phyloP scores from a whole-genome alignment of 2,329 filamentous ascomycete genomes.

The Sporothrix mexicana region DNA sequence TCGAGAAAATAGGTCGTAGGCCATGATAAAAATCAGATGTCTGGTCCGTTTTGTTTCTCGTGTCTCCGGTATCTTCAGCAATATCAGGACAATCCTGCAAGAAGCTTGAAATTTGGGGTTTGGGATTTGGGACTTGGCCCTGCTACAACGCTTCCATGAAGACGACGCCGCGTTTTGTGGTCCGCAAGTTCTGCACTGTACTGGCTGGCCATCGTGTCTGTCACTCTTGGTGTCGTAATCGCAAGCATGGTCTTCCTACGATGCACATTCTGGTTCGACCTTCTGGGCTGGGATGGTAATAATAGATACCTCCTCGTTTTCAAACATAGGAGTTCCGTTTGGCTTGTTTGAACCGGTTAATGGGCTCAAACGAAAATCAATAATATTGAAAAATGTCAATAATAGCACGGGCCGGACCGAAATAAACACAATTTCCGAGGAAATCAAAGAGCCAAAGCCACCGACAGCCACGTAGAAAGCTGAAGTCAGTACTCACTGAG shows the following conservation, averaged over 20 bases:
- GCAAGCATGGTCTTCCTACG: background rate
- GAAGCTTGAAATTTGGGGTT: background rate
- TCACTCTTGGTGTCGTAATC: background rate
- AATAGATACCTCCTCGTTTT: background rate
- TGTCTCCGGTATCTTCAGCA: background rate
- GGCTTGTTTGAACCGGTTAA: background rate
- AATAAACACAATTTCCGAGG: background rate
- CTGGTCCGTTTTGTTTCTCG: background rate
- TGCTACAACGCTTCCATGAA: conserved; percentile 17
- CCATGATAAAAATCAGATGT: no score
- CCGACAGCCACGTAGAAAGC: background rate
- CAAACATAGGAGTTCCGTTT: background rate
- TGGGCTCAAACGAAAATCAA: background rate
- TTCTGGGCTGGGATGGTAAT: background rate
- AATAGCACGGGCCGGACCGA: conserved; percentile 26
- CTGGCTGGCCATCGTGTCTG: background rate
- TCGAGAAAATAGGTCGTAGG: background rate
- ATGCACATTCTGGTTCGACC: background rate
- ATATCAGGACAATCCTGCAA: background rate
- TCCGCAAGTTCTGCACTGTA: background rate
- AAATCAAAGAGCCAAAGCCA: background rate
- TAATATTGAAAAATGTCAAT: background rate
- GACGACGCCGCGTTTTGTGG: background rate
- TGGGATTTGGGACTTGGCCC: background rate
- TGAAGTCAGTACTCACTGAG: background rate